Evolutionary conservation across 2,329 filamentous ascomycete species (phyloP), one percentile per base, ranked within the genome.

Genomic region (Orbilia blumenaviensis): DNA sequence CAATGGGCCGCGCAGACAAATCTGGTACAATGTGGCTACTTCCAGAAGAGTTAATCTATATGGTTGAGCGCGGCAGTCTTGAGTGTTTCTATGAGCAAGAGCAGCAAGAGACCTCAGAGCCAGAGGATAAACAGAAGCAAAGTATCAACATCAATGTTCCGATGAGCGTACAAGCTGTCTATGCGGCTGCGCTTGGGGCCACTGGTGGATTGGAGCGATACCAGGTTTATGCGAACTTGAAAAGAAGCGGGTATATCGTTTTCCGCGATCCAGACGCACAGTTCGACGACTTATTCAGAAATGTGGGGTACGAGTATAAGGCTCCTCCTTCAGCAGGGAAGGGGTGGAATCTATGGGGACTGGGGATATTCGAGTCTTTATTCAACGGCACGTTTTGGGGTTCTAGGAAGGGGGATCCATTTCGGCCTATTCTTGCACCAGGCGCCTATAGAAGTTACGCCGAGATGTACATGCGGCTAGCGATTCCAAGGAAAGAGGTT

Each of bases 161-260:
- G 0, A 90, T 99, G 85, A 96, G 92, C 82, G 84, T 98, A 41
- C 92, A 98, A 82, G 94, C 92, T 4, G 93, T 93, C 0, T 98
- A 98, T 84, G 88, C 94, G 3, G 77, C 71, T 50, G 79, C 78
- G 32, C 62, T 80, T 1, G 78, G 80, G 14, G 78, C 67, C 12
- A 81, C 81, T 2, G 83, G 83, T 1, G 83, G 86, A 8, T 85
- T 97, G 74, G 92, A 96, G 79, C 89, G 92, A 80, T 98, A 93
- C 80, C 92, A 91, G 58, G 94, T 98, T 27, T 99, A 94, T 82
- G 88, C 93, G 0, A 90, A 93, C 63, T 85, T 99, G 80, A 95
- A 91, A 82, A 88, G 95, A 60, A 85, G 88, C 36, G 94, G 95
- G 16, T 98, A 96, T 84, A 88, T 91, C 58, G 88, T 98, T 16